Base-by-base conservation (phyloP, 768 basidiomycete genomes). In the Termitomyces sp. region DNA sequence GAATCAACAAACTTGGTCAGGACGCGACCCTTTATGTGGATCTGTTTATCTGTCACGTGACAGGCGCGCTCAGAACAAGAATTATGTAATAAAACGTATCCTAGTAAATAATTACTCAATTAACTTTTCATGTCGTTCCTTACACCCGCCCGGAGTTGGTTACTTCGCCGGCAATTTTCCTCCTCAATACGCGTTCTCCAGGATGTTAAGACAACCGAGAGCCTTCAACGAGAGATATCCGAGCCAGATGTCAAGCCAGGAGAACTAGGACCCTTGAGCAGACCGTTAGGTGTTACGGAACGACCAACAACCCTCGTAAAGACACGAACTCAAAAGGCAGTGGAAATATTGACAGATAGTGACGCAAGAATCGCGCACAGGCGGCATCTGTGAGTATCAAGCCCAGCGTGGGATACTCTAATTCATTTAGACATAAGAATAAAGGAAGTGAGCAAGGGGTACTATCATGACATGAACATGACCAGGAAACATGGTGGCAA, bases 401-500 rank as follows among this genome's bases (percentile, higher is more conserved):
- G 3, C 6, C 38, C 2, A 10, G 21, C 15, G 3, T 19, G 10
- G 23, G 44, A 49, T 23, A 37, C 14, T 19, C 40, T 23, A 41
- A 23, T 54, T 50, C 30, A 47, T 42, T 31, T 15, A 43, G 43
- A 42, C 57, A 19, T 57, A 55, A 80, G 77, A 53, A 75, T 79
- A n/a, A 78, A 77, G 60, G 72, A 81, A 65, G 75, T 79, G 0
- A 80, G 83, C 12, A 89, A 86, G 65, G 93, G 94, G 0, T 96
- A 98, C 71, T 98, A 92, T 65, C 79, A 89, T 52, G 96, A 98
- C 67, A 60, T 78, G 55, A 89, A 91, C 64, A 84, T 86, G 67
- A 88, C 91, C 1, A 76, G 87, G 50, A 79, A 79, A 43, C 83
- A 93, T 63, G 94, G 93, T 15, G 96, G 96, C 15, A 98, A 98